A percentile compares a stretch with the other conserved stretches of the same genome.
These are phyloP conservation scores for Farysia itapuensis DNA, from an alignment of 1,284 basidiomycete genomes.

Conservation along the genomic window DNA sequence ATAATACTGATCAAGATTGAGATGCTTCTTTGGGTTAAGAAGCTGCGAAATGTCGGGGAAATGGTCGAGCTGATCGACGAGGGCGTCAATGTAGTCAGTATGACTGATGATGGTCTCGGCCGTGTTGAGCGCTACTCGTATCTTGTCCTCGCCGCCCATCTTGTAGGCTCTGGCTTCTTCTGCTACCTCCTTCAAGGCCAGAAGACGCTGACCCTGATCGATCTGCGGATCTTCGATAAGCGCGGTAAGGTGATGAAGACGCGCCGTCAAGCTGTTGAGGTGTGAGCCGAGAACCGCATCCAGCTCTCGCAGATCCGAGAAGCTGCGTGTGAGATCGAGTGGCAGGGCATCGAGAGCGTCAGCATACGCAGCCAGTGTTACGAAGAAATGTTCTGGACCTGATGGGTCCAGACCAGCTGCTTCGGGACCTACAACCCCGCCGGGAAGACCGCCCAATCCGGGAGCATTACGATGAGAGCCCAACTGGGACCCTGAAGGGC, in stretches of 20 bases:
- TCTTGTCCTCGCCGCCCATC: conserved; percentile 97
- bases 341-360: conserved; percentile 93
- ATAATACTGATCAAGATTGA: conserved; percentile 41
- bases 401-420: conserved; percentile 32
- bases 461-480: too few relatives aligned
- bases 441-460: conserved; percentile 30
- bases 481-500: too few relatives aligned
- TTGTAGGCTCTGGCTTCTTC: conserved; percentile 89
- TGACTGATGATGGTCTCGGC: conserved; percentile 70
- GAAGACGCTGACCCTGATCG: conserved; percentile 77
- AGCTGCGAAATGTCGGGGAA: conserved; percentile 42
- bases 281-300: conserved; percentile 83
- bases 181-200: conserved; percentile 85
- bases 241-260: conserved; percentile 48
- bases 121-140: conserved; percentile 89
- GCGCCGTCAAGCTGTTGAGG: conserved; percentile 48
- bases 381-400: conserved; percentile 45
- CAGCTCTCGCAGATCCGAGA: conserved; percentile 93
- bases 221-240: conserved; percentile 66
- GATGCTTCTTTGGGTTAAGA: conserved; percentile 37
- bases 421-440: conserved; percentile 30
- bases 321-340: conserved; percentile 86
- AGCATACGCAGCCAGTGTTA: conserved; percentile 57
- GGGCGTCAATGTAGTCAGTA: conserved; percentile 55
- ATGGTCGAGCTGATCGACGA: conserved; percentile 45